A percentile compares a stretch with the other conserved stretches of the same genome.
Evolutionary conservation across 2,329 filamentous ascomycete species (phyloP).

Genomic region (Metarhizium sp.): DNA sequence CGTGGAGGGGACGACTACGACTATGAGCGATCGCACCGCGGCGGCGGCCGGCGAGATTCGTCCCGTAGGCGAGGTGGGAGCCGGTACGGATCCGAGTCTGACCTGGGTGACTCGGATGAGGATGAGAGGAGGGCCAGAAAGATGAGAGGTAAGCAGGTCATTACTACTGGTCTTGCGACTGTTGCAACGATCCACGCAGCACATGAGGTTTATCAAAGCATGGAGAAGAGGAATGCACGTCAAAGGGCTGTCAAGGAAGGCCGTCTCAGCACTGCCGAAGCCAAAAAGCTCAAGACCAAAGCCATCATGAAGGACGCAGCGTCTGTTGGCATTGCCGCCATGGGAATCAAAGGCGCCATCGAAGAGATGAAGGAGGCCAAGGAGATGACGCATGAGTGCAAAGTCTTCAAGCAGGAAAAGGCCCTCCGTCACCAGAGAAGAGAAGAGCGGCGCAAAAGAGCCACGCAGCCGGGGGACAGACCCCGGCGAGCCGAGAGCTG

Average conservation of each 20-base stretch:
- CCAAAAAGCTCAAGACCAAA: slow-evolving; percentile 47
- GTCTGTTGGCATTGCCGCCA: slow-evolving; percentile 47
- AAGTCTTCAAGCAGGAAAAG: slow-evolving; percentile 40
- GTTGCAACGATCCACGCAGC: slow-evolving; percentile 53
- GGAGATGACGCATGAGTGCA: slow-evolving; percentile 38
- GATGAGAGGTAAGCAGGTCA: slow-evolving; percentile 53
- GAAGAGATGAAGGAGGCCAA: slow-evolving; percentile 47
- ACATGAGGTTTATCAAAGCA: slow-evolving; percentile 48
- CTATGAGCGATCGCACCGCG: slow-evolving; percentile 33
- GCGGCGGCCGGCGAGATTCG: slow-evolving; percentile 27
- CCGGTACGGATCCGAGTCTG: slow-evolving; percentile 42
- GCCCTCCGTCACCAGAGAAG: slow-evolving; percentile 39
- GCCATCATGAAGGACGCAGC: slow-evolving; percentile 48
- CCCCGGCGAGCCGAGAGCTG: slow-evolving; percentile 35
- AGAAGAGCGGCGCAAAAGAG: slow-evolving; percentile 24
- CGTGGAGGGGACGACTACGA: slow-evolving; percentile 35
- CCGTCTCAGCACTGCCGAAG: slow-evolving; percentile 38
- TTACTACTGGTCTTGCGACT: slow-evolving; percentile 46
- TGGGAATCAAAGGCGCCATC: slow-evolving; percentile 48
- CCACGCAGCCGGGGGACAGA: slow-evolving; percentile 21
- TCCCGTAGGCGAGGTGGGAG: slow-evolving; percentile 25
- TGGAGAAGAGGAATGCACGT: slow-evolving; percentile 45
- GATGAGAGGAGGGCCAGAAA: slow-evolving; percentile 45
- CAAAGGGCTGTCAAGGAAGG: slow-evolving; percentile 46
- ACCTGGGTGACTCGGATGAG: slow-evolving; percentile 48